Conservation (phyloP, 2,329 filamentous ascomycete genomes). For the Hypoxylon sp. region DNA sequence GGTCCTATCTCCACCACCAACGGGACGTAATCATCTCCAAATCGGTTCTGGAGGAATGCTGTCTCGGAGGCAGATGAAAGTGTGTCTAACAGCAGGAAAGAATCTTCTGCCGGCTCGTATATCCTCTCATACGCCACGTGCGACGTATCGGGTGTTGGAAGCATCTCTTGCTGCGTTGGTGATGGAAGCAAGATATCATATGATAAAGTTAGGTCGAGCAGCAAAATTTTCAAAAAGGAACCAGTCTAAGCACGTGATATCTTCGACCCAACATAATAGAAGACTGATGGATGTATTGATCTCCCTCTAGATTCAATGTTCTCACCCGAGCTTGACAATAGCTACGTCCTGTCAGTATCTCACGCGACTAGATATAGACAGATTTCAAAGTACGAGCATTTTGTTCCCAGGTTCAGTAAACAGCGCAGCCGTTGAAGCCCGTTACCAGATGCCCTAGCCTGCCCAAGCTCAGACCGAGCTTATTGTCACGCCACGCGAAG, state of each 20-base stretch:
- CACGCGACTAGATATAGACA: neutral
- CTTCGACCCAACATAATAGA: constrained; percentile 7
- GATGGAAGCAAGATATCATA: constrained; percentile 6
- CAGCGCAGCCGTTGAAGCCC: neutral
- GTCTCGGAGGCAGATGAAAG: constrained; percentile 79
- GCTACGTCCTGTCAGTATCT: neutral
- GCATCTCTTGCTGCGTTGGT: constrained; percentile 66
- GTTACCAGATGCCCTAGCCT: neutral
- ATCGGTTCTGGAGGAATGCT: constrained; percentile 75
- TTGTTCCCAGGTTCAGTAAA: neutral
- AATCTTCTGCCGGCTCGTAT: constrained; percentile 97
- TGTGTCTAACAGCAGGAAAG: constrained; percentile 92
- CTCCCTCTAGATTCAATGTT: neutral
- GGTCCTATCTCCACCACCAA: constrained; percentile 88
- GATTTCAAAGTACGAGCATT: neutral
- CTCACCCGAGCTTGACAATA: neutral
- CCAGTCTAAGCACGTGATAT: constrained; percentile 40
- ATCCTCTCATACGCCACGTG: constrained; percentile 90
- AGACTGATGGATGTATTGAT: constrained; percentile 23
- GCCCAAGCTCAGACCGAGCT: neutral
- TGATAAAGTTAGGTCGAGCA: constrained; percentile 9
- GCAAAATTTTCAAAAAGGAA: constrained; percentile 24
- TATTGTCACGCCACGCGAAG: neutral
- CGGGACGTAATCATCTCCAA: constrained; percentile 62
- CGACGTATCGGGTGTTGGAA: constrained; percentile 92